Evolutionary conservation across 768 basidiomycete genomes (phyloP).

Genomic region (Gloeostereum incarnatum): DNA sequence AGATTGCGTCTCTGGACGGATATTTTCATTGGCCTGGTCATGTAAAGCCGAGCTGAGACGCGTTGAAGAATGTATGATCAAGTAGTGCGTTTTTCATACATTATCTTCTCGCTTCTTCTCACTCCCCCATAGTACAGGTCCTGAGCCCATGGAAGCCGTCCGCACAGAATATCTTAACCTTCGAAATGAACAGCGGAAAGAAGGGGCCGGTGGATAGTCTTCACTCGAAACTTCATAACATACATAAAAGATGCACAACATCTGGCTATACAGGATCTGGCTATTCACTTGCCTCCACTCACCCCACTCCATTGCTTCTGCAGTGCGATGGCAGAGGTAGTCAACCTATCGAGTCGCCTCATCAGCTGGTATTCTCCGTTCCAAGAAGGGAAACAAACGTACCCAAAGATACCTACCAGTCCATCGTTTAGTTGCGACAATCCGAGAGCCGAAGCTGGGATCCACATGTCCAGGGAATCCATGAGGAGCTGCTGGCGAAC

Average conservation of each 20-base stretch:
- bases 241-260: too few relatives aligned
- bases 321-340: constrained; percentile 63
- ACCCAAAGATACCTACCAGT: constrained; percentile 80
- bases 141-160: constrained; percentile 64
- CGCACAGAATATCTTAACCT: constrained; percentile 67
- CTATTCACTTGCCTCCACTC: constrained; percentile 26
- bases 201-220: too few relatives aligned
- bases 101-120: constrained; percentile 1
- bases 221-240: too few relatives aligned
- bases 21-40: constrained; percentile 79
- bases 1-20: constrained; percentile 72
- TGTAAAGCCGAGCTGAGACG: constrained; percentile 61
- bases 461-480: constrained; percentile 82
- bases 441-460: constrained; percentile 79
- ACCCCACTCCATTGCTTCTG: constrained; percentile 58
- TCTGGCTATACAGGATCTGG: not conserved
- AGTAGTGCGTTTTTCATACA: constrained; percentile 46
- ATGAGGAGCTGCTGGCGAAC: constrained; percentile 74
- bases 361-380: constrained; percentile 1
- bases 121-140: constrained; percentile 45
- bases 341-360: constrained; percentile 32
- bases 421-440: constrained; percentile 78
- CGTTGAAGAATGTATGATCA: constrained; percentile 72
- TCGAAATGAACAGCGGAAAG: constrained; percentile 28
- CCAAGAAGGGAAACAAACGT: constrained; percentile 9